Evolutionary conservation across 768 basidiomycete species (phyloP), one percentile per base, ranked within the genome.

Genomic region (Leucosporidium yakuticum): DNA sequence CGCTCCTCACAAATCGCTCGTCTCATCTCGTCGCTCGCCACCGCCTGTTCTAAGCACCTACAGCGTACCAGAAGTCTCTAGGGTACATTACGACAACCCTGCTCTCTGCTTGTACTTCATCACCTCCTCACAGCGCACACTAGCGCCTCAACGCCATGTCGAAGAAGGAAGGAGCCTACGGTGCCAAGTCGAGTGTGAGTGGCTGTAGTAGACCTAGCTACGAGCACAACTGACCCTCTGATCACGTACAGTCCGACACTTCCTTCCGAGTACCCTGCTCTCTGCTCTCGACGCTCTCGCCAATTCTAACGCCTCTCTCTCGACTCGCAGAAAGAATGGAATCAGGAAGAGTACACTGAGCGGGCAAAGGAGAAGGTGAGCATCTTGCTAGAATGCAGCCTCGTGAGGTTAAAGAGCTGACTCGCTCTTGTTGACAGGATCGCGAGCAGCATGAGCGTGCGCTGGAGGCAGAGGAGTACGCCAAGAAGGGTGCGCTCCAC

Each of bases 281-380:
- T 34, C 12, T 21, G 34, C 34, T 36, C 25, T n/a, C 19, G 7
- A 17, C 27, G 17, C 56, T n/a, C 29, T 65, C 60, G 9, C 6
- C 54, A 11, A 20, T 29, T 60, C 53, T n/a, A 8, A 32, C 36
- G 19, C 23, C 49, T 47, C 65, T 27, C 56, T 23, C 59, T 53
- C 47, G 1, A 1, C 32, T 4, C 27, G 0, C 57, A 64, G 64
- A 68, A 65, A 69, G 68, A 68, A 34, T 98, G 94, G 93, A 89
- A 96, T 82, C 91, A 92, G 80, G 87, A 93, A 77, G 90, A 90
- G 77, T 91, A 88, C 80, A 85, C 78, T 20, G 89, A 91, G 77
- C 84, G 84, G 65, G 94, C 93, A 15, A 86, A 86, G 77, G 86
- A 87, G 76, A 88, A 86, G 63, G 74, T 65, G 73, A 73, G 74